A percentile compares a stretch with the other conserved stretches of the same genome.
These are phyloP conservation scores for Xerophyta viscosa DNA, from an alignment of 106 monocot genomes.

Conservation along the genomic window DNA sequence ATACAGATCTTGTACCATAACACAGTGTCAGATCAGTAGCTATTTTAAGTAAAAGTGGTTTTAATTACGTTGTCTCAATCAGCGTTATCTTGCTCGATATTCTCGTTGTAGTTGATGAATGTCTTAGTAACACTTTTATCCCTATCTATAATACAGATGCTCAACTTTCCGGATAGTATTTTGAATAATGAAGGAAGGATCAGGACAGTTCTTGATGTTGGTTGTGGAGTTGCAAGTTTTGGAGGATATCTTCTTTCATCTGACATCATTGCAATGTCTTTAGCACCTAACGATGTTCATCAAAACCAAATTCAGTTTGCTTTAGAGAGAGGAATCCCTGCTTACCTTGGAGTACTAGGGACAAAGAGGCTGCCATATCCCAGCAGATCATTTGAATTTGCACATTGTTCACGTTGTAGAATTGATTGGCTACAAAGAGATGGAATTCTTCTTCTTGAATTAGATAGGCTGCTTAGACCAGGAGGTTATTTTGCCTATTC, in stretches of 20 bases:
- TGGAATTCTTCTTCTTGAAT: conserved; percentile 69
- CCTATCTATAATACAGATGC: conserved; percentile 40
- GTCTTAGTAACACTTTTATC: neutral
- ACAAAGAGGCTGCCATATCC: conserved; percentile 81
- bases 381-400: conserved; percentile 76
- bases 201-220: conserved; percentile 72
- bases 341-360: conserved; percentile 70
- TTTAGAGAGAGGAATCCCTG: conserved; percentile 83
- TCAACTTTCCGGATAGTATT: conserved; percentile 52
- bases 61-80: no score
- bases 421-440: conserved; percentile 93
- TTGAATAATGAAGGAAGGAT: conserved; percentile 73
- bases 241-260: conserved; percentile 73
- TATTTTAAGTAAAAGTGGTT: no score
- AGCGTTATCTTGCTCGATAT: no score
- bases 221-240: conserved; percentile 91
- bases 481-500: conserved; percentile 87
- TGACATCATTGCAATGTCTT: conserved; percentile 71
- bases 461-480: conserved; percentile 77
- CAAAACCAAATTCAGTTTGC: conserved; percentile 97
- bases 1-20: no score
- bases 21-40: no score
- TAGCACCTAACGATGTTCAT: conserved; percentile 89
- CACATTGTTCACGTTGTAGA: conserved; percentile 88
- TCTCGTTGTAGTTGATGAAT: no score